Evolutionary conservation across 768 basidiomycete species (phyloP), one percentile per base, ranked within the genome.

Genomic region (Suillus decipiens): DNA sequence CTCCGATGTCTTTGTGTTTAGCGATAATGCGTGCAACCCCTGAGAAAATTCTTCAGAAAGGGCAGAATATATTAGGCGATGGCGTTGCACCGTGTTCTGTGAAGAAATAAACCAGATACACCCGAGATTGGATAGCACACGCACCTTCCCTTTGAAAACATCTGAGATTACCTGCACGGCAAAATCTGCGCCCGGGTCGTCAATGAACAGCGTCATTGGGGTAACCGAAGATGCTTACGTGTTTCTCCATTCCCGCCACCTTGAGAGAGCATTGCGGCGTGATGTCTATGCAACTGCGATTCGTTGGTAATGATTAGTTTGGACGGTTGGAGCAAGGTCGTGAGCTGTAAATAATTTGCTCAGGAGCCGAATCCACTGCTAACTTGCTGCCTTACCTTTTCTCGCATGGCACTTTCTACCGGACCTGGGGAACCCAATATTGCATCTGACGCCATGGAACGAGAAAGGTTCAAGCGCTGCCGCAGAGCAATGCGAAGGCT

Each of bases 281-380:
- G 93, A 78, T 94, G 89, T 70, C 89, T 84, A 76, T 95, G 93
- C 77, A 90, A 82, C 84, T 86, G 88, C 59, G 93, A 94, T 70
- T 95, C 89, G 76, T 95, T 95, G 41, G 81, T 81, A 71, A 95
- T 88, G 60, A 72, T 80, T 71, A 95, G 79, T 69, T 81, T 79
- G 60, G 82, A 75, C 22, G 93, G 92, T 68, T 80, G 78, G 61
- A 95, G 80, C 57, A 85, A 77, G 50, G 77, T 72, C 60, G 80
- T 85, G 67, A 95, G 78, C 93, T 94, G 72, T 65, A 64, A 65
- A 57, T 57, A 24, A 57, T 57, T 57, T 57, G 56, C 41, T 73
- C 60, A 66, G 64, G 50, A 59, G 67, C 63, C 59, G 68, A 64
- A 66, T 66, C 68, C 62, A 59, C 62, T 67, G 69, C 73, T 69